Evolutionary conservation across 768 basidiomycete genomes (phyloP), one percentile per base, ranked within the genome.

Genomic region (Rubroboletus pulcherrimus): DNA sequence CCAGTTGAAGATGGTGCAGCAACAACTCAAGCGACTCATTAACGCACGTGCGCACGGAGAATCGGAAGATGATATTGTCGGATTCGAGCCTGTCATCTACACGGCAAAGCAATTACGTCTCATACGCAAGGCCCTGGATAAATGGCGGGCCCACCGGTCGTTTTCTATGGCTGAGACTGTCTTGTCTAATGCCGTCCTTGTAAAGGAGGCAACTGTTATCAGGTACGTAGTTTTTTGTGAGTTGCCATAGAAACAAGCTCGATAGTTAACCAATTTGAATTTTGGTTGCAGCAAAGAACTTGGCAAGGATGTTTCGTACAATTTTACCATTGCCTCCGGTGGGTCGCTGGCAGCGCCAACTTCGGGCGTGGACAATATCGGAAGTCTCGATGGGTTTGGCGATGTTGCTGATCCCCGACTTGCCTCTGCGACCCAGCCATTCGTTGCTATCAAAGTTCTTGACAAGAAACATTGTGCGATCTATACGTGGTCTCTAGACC

Each of bases 151-250:
- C 0, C 86, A 91, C 71, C 78, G 89, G 24, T 81, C 88, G 7
- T 94, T 97, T 68, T 89, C 87, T 0, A 96, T 98, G 91, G 92
- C 95, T 1, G 95, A 98, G 73, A 77, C 81, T 30, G 85, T 94
- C 24, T 75, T 98, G 49, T 86, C 88, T 7, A 87, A 82, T 67
- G 95, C 95, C 10, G 86, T 94, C 2, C 69, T 87, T 53, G 77
- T 98, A 39, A 95, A 97, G 72, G 97, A 99, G 73, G 96, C 93
- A 6, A 98, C 97, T 70, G 80, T 98, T 44, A 89, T 97, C 63
- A 93, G 91, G 89, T 87, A 59, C 43, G 79, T 37, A 3, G 8
- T 54, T 39, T 38, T 30, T 56, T 45, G 7, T 29, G 12, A 17
- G 21, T 3, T 26, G 21, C 34, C 26, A 45, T 26, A 14, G 38